Base-by-base conservation (phyloP, 441 rosid species). In the Syzygium malaccense region DNA sequence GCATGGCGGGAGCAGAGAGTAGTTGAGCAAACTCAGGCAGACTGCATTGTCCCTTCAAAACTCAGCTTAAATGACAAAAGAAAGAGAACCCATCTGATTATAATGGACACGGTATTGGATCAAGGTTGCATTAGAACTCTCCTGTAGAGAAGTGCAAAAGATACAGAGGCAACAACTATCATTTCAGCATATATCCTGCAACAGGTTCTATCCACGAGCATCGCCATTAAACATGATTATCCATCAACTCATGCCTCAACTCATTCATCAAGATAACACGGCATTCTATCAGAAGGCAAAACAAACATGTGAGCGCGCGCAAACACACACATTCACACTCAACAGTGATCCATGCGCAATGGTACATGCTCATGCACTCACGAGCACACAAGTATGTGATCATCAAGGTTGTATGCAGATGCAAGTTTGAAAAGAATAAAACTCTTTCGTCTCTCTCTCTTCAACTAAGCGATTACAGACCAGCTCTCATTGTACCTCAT, bases 291-390 rank as follows among this genome's bases (percentile, higher is more conserved):
- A 5, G 14, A 33, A 20, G 49, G n/a, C n/a, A 45, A 75, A 75
- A 75, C 18, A 12, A 23, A 6, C 83, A 75, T 3, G 28, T 28
- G 11, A 20, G 14, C 26, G 4, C 20, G 37, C 10, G 17, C 20
- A 55, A n/a, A 62, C 10, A 62, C 57, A 54, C 48, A 19, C 25
- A 20, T 55, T 55, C 25, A 55, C 7, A 54, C 55, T 54, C 2
- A 15, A 4, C 19, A 28, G 66, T 28, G 17, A 60, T 60, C 71
- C 71, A 62, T 62, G 71, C 7, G 15, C 71, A n/a, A 62, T 4
- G 17, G 30, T n/a, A 14, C 33, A 6, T 0, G 30, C 19, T n/a
- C 68, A n/a, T 6, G 68, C 33, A 19, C 33, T 62, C 0, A 32
- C 19, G 30, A 18, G 56, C 56, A 55, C 56, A 55, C 23, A 55